Evolutionary conservation across 2,329 filamentous ascomycete genomes (phyloP).

Genomic region (Exserohilum rostratum): DNA sequence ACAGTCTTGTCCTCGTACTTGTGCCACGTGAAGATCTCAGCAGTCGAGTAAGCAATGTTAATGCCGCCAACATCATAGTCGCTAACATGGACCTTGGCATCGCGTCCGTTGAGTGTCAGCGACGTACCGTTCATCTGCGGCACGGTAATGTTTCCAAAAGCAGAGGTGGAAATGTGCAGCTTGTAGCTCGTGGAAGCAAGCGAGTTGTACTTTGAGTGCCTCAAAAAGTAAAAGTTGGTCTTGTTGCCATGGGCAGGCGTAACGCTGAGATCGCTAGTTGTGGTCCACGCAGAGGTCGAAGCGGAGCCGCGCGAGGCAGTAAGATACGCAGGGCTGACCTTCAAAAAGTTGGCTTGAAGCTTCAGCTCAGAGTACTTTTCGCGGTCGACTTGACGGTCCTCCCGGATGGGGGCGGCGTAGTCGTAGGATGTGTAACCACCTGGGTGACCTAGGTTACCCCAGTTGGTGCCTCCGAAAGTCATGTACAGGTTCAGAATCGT

Average conservation of each 20-base stretch:
- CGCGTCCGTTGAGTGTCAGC: constrained; percentile 65
- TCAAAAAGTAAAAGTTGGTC: constrained; percentile 68
- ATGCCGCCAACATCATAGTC: constrained; percentile 69
- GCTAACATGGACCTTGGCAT: constrained; percentile 70
- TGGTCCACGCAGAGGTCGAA: constrained; percentile 39
- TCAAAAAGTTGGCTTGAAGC: constrained; percentile 75
- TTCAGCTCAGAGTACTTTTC: constrained; percentile 84
- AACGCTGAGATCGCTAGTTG: constrained; percentile 59
- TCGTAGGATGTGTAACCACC: constrained; percentile 65
- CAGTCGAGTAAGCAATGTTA: constrained; percentile 69
- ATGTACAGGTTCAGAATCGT: constrained; percentile 77
- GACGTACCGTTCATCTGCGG: constrained; percentile 62
- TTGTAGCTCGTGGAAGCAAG: constrained; percentile 65
- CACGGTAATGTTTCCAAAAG: constrained; percentile 60
- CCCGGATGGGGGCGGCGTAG: constrained; percentile 68
- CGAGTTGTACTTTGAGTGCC: constrained; percentile 70
- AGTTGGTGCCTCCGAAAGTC: constrained; percentile 81
- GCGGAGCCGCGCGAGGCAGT: constrained; percentile 50
- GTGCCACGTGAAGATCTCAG: constrained; percentile 73
- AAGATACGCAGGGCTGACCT: constrained; percentile 73
- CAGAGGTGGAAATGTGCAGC: constrained; percentile 66
- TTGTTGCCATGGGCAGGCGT: constrained; percentile 65
- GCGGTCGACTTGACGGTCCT: constrained; percentile 69
- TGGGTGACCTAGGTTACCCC: constrained; percentile 71
- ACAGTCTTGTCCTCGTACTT: constrained; percentile 64